These are phyloP conservation scores for Themeda triandra DNA, from an alignment of 176 grass and related monocot genomes.

Conservation along the genomic window DNA sequence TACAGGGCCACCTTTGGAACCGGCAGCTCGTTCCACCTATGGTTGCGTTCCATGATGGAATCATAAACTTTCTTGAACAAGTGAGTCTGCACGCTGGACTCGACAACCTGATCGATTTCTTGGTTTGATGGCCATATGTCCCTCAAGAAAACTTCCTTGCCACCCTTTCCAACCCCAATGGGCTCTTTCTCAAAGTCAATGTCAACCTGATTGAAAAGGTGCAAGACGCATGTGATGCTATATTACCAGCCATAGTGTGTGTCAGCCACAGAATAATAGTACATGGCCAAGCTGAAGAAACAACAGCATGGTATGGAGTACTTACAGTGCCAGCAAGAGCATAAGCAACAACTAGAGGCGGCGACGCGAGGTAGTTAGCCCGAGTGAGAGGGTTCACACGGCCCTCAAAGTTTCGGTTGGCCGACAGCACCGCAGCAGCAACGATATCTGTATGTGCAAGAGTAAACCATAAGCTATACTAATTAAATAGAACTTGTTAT, in stretches of 20 bases:
- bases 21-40: slow-evolving; percentile 40
- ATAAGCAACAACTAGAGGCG: slow-evolving; percentile 43
- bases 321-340: slow-evolving; percentile 38
- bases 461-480: background rate
- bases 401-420: slow-evolving; percentile 42
- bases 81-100: slow-evolving; percentile 45
- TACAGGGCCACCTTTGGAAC: slow-evolving; percentile 33
- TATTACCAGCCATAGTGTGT: background rate
- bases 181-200: slow-evolving; percentile 71
- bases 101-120: slow-evolving; percentile 54
- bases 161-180: slow-evolving; percentile 52
- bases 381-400: slow-evolving; percentile 31
- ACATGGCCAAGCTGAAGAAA: background rate
- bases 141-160: slow-evolving; percentile 46
- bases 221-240: background rate
- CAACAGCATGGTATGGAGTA: background rate
- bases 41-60: slow-evolving; percentile 39
- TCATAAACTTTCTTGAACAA: slow-evolving; percentile 57
- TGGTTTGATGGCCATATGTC: slow-evolving; percentile 76
- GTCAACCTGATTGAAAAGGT: slow-evolving; percentile 40
- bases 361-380: slow-evolving; percentile 36
- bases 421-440: slow-evolving; percentile 29
- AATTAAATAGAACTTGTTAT: background rate
- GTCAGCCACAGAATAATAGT: background rate
- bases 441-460: slow-evolving; percentile 16